Conservation (phyloP, 1,139 yeast genomes). For the Debaryomyces psychrophilus region DNA sequence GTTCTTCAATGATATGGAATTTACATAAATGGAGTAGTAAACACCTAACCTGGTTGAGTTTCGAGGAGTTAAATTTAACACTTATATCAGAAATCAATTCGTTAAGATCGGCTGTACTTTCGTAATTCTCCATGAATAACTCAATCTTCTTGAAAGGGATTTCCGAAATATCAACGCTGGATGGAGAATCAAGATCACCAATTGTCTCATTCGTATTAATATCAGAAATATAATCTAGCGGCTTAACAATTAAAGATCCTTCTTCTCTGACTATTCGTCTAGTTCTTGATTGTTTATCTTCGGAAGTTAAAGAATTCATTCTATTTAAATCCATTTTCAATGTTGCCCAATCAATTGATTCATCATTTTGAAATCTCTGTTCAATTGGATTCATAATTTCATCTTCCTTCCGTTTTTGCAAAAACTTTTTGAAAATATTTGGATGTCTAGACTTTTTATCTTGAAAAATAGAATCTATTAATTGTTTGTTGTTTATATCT, state of each 20-base stretch:
- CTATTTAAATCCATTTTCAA: conserved; percentile 65
- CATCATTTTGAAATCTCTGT: conserved; percentile 35
- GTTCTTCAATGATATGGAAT: conserved; percentile 43
- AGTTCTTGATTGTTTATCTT: conserved; percentile 71
- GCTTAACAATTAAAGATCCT: conserved; percentile 66
- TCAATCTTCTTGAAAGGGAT: conserved; percentile 33
- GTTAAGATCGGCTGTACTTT: conserved; percentile 37
- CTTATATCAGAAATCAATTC: conserved; percentile 51
- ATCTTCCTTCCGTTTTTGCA: conserved; percentile 38
- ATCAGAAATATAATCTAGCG: conserved; percentile 63
- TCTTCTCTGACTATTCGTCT: conserved; percentile 70
- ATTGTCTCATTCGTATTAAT: conserved; percentile 47
- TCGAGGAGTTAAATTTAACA: conserved; percentile 42
- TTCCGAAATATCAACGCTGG: conserved; percentile 22
- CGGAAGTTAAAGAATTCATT: conserved; percentile 70
- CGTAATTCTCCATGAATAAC: conserved; percentile 36
- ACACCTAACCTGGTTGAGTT: conserved; percentile 41
- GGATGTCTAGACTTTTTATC: conserved; percentile 51
- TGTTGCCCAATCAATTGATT: conserved; percentile 45
- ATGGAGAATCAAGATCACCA: conserved; percentile 26
- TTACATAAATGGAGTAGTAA: conserved; percentile 45
- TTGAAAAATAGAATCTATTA: conserved; percentile 48
- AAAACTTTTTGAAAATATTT: conserved; percentile 57
- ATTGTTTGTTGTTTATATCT: conserved; percentile 29
- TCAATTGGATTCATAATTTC: conserved; percentile 38